These are phyloP conservation scores for Moesziomyces sp. DNA, from an alignment of 1,284 basidiomycete species.

Conservation along the genomic window DNA sequence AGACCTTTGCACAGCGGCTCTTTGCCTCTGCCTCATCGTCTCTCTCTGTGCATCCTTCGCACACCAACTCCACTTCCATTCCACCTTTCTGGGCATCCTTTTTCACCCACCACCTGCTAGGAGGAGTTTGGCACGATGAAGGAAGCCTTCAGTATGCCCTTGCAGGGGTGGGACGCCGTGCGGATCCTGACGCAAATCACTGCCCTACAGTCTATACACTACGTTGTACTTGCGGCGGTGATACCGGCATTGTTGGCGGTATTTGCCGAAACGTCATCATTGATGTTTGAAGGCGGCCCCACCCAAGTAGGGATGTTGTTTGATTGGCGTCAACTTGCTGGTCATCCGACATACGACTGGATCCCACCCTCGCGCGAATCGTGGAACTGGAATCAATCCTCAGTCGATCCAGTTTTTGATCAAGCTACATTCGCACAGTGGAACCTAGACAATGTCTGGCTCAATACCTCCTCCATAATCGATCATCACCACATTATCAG, in stretches of 20 bases:
- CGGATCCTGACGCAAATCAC: constrained; percentile 76
- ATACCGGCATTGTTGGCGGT: constrained; percentile 81
- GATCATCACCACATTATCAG: background rate
- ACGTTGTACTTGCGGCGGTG: constrained; percentile 83
- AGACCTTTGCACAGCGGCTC: too few relatives aligned
- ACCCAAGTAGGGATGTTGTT: constrained; percentile 90
- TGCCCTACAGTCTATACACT: constrained; percentile 89
- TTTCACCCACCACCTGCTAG: too few relatives aligned
- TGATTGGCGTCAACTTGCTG: constrained; percentile 94
- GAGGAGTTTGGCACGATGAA: constrained; percentile 24
- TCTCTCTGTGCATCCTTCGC: too few relatives aligned
- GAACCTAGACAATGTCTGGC: constrained; percentile 64
- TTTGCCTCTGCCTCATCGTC: too few relatives aligned
- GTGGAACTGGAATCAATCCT: too few relatives aligned
- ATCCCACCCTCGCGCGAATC: background rate
- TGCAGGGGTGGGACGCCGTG: constrained; percentile 43
- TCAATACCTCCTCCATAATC: constrained; percentile 12
- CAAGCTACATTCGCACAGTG: constrained; percentile 1
- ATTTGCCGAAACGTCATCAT: constrained; percentile 78
- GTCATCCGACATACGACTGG: constrained; percentile 31
- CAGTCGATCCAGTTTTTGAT: too few relatives aligned
- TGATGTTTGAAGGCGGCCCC: constrained; percentile 86
- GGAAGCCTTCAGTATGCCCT: constrained; percentile 37
- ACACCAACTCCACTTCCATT: too few relatives aligned
- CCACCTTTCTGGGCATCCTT: too few relatives aligned